Conservation (phyloP, 2,329 filamentous ascomycete species). For the Pyrenochaeta sp. region DNA sequence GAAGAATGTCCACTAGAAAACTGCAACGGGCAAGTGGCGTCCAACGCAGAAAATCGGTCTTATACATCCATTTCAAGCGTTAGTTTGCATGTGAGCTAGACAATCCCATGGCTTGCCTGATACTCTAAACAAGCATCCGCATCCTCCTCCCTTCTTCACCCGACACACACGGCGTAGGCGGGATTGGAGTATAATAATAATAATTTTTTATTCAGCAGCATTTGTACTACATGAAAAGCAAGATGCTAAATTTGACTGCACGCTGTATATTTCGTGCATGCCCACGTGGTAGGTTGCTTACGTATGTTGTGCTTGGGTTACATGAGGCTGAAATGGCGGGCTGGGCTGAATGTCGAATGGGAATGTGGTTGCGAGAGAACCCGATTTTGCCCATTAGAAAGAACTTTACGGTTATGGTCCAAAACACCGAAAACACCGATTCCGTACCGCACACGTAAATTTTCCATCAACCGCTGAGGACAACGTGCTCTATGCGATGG, state of each 20-base stretch:
- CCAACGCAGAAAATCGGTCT: not conserved
- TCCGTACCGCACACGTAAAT: not conserved
- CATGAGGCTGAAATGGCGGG: not conserved
- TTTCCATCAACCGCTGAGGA: not conserved
- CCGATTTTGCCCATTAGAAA: not conserved
- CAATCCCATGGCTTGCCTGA: not conserved
- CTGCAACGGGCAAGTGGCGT: not conserved
- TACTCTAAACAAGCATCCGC: not conserved
- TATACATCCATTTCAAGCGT: not conserved
- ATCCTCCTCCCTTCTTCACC: not conserved
- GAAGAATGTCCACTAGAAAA: conserved; percentile 25
- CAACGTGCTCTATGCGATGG: not conserved
- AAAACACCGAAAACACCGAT: not conserved
- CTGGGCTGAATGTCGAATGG: not conserved
- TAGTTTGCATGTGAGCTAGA: not conserved
- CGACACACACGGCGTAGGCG: not conserved
- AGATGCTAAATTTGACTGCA: not conserved
- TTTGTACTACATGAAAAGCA: not conserved
- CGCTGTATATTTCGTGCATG: no score
- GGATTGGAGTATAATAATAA: not conserved
- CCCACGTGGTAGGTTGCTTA: not conserved
- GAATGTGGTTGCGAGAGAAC: not conserved
- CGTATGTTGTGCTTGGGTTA: not conserved
- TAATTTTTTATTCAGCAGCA: not conserved
- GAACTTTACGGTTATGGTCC: not conserved